Conservation (phyloP, 306 rosid genomes). For the Acmispon strigosus region DNA sequence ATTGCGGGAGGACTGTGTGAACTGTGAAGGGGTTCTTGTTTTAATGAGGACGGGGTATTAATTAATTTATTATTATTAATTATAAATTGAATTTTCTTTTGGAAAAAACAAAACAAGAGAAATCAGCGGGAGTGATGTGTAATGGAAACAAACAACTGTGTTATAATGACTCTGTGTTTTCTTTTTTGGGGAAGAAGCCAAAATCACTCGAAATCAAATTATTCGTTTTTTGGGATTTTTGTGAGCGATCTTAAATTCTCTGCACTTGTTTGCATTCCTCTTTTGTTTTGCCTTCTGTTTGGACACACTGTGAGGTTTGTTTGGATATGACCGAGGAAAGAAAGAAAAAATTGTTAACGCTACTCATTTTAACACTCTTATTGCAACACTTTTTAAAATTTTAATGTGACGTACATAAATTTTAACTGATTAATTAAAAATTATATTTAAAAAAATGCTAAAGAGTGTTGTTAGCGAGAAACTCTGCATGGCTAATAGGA, state of each 20-base stretch:
- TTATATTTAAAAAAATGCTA: no score
- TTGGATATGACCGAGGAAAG: not conserved
- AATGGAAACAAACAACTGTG: not conserved
- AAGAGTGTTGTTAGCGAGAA: no score
- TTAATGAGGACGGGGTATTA: not conserved
- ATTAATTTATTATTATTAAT: not conserved
- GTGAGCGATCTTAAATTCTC: conserved; percentile 24
- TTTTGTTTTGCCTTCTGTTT: not conserved
- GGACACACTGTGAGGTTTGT: not conserved
- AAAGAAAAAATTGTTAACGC: no score
- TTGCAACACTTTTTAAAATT: no score
- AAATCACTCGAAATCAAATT: not conserved
- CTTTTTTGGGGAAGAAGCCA: not conserved
- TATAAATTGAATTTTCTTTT: not conserved
- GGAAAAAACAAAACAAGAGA: not conserved
- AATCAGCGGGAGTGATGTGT: not conserved
- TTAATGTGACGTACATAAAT: no score
- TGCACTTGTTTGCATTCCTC: conserved; percentile 22
- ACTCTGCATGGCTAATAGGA: conserved; percentile 1
- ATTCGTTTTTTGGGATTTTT: not conserved
- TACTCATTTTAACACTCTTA: no score
- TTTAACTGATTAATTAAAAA: no score
- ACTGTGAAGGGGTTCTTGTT: not conserved
- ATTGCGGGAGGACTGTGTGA: conserved; percentile 10
- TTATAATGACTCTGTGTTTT: not conserved